Evolutionary conservation across 306 rosid genomes (phyloP), one percentile per base, ranked within the genome.

Genomic region (Cucurbita argyrosperma): DNA sequence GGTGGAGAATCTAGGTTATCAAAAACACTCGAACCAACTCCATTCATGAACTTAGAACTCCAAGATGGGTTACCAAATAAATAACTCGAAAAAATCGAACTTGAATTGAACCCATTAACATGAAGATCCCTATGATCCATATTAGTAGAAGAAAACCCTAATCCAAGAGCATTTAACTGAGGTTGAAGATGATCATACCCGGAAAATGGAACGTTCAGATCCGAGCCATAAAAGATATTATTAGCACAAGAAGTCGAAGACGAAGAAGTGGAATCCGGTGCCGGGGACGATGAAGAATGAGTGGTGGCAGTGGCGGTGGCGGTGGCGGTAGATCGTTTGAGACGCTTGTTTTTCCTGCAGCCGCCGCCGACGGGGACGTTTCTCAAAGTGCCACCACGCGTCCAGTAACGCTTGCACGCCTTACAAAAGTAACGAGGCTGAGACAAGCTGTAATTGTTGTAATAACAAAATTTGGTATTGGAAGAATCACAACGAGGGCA

Each of bases 341-440:
- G 56, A 58, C 98, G 92, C 83, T 90, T 94, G 96, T 90, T 89
- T 78, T 86, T 94, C 53, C 97, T 76, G 77, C 86, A 94, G 0
- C 96, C 97, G 0, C 98, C 98, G 6, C 98, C 98, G 1, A 88
- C 98, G 1, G 98, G 98, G 19, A 94, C 96, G 64, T 88, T 94
- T 5, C 98, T 77, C 18, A 94, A 86, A 26, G 98, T 94, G 6
- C 98, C 98, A 9, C 97, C 98, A 76, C 92, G 80, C 16, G 98
- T 94, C 98, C 98, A 94, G 74, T 94, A 94, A 16, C 98, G 84
- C 79, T 94, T 94, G 80, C 98, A 94, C 78, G 98, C 91, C 80
- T 94, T 94, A 87, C 98, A 94, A 80, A 94, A 94, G 81, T 94
- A 90, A 23, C 98, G 76, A 7, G 98, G 98, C 84, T 94, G 98